A percentile compares a stretch with the other conserved stretches of the same genome.
phyloP scores from a whole-genome alignment of 2,329 filamentous ascomycete species.

The Penicillium sp. region DNA sequence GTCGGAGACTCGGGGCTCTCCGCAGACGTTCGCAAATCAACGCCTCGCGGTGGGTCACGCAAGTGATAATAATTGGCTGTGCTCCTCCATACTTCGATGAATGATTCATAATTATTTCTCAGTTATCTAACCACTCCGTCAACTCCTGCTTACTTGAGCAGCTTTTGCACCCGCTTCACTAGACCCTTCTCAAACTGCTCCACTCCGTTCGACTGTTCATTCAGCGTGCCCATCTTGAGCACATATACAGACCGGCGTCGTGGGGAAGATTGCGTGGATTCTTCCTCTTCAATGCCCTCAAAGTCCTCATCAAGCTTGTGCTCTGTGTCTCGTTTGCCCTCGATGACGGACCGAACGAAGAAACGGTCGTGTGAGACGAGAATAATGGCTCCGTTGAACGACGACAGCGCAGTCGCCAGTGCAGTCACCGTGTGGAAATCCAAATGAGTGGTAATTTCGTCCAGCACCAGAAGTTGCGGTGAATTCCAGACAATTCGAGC shows the following conservation, averaged over 20 bases:
- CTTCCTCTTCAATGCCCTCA: slow-evolving; percentile 51
- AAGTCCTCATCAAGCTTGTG: slow-evolving; percentile 48
- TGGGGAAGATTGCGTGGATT: slow-evolving; percentile 44
- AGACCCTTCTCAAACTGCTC: slow-evolving; percentile 67
- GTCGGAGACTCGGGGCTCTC: slow-evolving; percentile 5
- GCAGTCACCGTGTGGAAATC: slow-evolving; percentile 80
- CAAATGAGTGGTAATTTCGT: slow-evolving; percentile 83
- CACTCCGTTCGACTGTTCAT: slow-evolving; percentile 62
- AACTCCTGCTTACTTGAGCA: slow-evolving; percentile 30
- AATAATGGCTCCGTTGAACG: slow-evolving; percentile 74
- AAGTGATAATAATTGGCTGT: neutral
- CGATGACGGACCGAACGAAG: slow-evolving; percentile 74
- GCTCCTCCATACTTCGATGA: neutral
- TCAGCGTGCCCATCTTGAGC: slow-evolving; percentile 61
- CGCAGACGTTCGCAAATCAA: neutral
- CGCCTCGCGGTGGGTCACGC: neutral
- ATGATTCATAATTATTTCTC: neutral
- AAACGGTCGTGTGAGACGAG: slow-evolving; percentile 82
- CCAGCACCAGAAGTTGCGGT: slow-evolving; percentile 74
- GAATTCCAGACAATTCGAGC: slow-evolving; percentile 69
- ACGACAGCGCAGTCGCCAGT: slow-evolving; percentile 66
- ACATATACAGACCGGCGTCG: slow-evolving; percentile 63
- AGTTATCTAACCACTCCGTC: neutral
- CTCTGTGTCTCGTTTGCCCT: slow-evolving; percentile 57
- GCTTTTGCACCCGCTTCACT: slow-evolving; percentile 61